Percentiles rank a stretch among this genome's conserved stretches.
phyloP scores from a whole-genome alignment of 805 yeast species.

The Metschnikowia kunwiensis region DNA sequence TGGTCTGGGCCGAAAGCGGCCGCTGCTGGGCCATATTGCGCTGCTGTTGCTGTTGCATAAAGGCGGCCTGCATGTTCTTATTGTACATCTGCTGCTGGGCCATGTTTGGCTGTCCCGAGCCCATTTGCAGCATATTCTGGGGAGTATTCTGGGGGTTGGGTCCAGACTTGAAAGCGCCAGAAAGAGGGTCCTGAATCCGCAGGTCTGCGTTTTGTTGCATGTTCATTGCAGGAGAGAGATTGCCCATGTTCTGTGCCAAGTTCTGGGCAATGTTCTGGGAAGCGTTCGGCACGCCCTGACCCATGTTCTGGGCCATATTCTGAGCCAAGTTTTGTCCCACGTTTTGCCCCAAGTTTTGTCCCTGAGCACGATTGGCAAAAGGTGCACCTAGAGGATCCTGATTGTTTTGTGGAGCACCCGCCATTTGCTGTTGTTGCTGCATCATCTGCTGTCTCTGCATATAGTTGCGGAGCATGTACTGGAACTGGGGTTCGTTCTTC shows the following conservation, averaged over 20 bases:
- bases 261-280: background rate
- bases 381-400: no score
- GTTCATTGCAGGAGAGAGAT: no score
- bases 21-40: slow-evolving; percentile 12
- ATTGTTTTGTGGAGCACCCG: no score
- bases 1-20: slow-evolving; percentile 4
- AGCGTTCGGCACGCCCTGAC: no score
- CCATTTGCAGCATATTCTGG: slow-evolving; percentile 9
- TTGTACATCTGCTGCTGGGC: slow-evolving; percentile 19
- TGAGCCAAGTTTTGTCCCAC: no score
- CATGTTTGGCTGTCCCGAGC: slow-evolving; percentile 3
- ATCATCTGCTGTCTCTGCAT: slow-evolving; percentile 39
- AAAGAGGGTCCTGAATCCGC: background rate
- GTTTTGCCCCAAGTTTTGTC: background rate
- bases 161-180: slow-evolving; percentile 3
- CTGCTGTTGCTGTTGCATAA: slow-evolving; percentile 10
- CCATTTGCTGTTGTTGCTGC: slow-evolving; percentile 30
- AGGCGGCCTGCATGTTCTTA: slow-evolving; percentile 7
- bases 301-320: background rate
- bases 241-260: background rate
- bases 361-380: no score
- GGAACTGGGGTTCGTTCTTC: slow-evolving; percentile 43
- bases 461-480: slow-evolving; percentile 38
- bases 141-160: slow-evolving; percentile 1
- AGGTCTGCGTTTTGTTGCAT: background rate